Evolutionary conservation across 202 grass and related monocot genomes (phyloP).

Genomic region (Panicum hallii): DNA sequence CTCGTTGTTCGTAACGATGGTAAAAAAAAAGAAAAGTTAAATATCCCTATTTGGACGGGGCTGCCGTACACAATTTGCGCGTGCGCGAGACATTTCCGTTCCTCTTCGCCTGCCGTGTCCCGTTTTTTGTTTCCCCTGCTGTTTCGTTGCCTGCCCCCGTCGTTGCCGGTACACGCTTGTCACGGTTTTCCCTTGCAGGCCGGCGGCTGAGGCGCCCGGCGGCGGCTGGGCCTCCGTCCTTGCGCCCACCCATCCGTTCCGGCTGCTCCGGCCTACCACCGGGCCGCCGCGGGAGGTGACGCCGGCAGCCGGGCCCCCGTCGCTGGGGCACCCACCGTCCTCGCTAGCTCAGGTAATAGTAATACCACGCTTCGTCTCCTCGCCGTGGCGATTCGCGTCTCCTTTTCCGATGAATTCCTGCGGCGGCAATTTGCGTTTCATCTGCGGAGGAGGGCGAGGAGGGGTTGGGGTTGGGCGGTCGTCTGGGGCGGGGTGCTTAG

Average conservation of each 20-base stretch:
- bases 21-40: too few relatives aligned
- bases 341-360: conserved; percentile 15
- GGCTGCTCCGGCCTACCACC: not conserved
- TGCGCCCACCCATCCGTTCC: not conserved
- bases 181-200: conserved; percentile 22
- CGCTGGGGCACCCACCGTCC: not conserved
- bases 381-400: not conserved
- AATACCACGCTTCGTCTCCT: not conserved
- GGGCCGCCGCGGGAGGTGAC: not conserved
- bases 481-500: not conserved
- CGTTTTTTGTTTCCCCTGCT: conserved; percentile 3
- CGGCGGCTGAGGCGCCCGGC: not conserved
- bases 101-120: not conserved
- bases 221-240: not conserved
- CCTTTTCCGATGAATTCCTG: not conserved
- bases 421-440: not conserved
- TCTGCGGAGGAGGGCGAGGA: not conserved
- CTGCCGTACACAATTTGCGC: not conserved
- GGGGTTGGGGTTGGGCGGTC: not conserved
- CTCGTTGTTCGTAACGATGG: too few relatives aligned
- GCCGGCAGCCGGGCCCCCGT: not conserved
- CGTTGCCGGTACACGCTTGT: not conserved
- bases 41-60: not conserved
- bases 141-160: not conserved
- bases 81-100: conserved; percentile 15